Base-by-base conservation (phyloP, 306 rosid genomes). In the Quercus cerris region DNA sequence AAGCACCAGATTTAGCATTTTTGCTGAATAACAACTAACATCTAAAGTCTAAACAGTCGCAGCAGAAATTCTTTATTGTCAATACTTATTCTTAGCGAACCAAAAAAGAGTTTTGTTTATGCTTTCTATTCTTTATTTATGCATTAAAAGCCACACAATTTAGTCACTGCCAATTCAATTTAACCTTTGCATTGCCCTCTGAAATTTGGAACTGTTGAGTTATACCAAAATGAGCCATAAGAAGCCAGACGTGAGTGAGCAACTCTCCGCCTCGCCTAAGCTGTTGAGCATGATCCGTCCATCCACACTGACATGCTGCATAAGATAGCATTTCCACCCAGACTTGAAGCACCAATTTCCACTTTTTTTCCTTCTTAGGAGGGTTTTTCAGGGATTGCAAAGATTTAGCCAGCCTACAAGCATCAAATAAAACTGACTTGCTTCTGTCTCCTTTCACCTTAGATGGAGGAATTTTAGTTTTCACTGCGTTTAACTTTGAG, bases 351-450 rank as follows among this genome's bases (percentile, higher is more conserved):
- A 82, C 69, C 8, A 78, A 66, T 27, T 78, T 57, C 82, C 86
- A 78, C 67, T 6, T 22, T 4, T 18, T 25, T 27, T 82, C 68
- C 0, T 22, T 44, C 2, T 5, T 13, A 49, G 0, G 1, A 0
- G 3, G 0, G 1, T 20, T 44, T 8, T 38, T 20, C 5, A 78
- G 64, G 25, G 49, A 27, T 51, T 2, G 25, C 44, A 82, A 51
- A 7, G 4, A 1, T 14, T 22, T 14, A 4, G 83, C 86, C 44
- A 83, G 49, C 46, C 13, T 78, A 11, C 69, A 78, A 51, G 80
- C 86, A 56, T 78, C 83, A 61, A 83, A 83, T 5, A 83, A 28
- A 3, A 83, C 77, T 12, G 83, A 83, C 76, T 83, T 83, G 83
- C 86, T 83, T 70, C 77, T 59, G 0, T 83, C 86, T 0, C 86